These are phyloP conservation scores for Parathielavia hyrcaniae DNA, from an alignment of 495 filamentous ascomycete genomes.

Conservation along the genomic window DNA sequence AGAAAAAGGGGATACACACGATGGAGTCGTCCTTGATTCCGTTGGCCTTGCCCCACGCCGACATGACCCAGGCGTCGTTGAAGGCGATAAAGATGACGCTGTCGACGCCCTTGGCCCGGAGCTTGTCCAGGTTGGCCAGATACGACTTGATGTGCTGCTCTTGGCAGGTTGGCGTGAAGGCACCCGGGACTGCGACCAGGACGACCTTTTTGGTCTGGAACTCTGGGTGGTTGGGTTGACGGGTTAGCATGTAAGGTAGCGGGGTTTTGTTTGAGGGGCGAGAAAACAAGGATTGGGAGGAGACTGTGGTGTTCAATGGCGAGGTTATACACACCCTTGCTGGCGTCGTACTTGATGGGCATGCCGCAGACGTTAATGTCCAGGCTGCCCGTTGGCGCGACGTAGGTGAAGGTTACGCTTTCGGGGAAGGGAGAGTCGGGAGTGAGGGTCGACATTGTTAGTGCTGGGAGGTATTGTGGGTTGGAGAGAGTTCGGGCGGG, in stretches of 20 bases:
- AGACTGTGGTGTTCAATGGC: not conserved
- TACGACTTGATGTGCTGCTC: constrained; percentile 82
- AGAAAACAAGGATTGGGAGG: not conserved
- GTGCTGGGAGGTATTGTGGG: not conserved
- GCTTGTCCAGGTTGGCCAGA: constrained; percentile 62
- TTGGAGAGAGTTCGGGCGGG: not conserved
- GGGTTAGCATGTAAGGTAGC: not conserved
- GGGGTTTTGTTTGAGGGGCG: not conserved
- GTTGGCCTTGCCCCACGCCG: constrained; percentile 94
- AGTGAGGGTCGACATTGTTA: constrained; percentile 63
- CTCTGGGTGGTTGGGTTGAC: constrained; percentile 40
- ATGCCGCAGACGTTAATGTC: constrained; percentile 71
- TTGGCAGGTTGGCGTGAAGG: constrained; percentile 93
- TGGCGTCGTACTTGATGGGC: constrained; percentile 73
- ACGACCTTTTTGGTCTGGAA: constrained; percentile 86
- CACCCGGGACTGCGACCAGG: constrained; percentile 84
- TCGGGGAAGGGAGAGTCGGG: constrained; percentile 77
- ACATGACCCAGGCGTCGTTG: constrained; percentile 92
- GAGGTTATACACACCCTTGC: constrained; percentile 49
- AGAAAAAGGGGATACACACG: constrained; percentile 44
- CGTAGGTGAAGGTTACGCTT: constrained; percentile 72
- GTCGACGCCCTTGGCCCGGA: constrained; percentile 83
- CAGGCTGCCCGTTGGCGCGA: constrained; percentile 59
- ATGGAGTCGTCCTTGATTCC: constrained; percentile 71
- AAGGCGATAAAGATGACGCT: constrained; percentile 75